Evolutionary conservation across 2,329 filamentous ascomycete genomes (phyloP).

Genomic region (Claviceps digitariae): DNA sequence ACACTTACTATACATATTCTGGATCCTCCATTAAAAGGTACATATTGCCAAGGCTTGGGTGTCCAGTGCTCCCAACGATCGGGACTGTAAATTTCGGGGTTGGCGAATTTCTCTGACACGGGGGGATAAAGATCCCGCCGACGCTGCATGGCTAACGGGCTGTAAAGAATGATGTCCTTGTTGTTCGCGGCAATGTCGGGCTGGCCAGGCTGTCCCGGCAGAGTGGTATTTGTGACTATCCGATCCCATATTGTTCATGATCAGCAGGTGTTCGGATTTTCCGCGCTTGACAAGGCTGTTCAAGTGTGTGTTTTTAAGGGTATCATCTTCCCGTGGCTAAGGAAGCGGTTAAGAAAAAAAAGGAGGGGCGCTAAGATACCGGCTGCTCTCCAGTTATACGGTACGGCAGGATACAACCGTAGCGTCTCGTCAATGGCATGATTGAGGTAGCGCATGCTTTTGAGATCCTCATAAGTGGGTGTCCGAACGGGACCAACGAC

Average conservation of each 20-base stretch:
- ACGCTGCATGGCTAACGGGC: conserved; percentile 59
- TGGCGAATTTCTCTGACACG: conserved; percentile 28
- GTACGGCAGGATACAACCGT: conserved; percentile 64
- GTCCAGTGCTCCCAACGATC: conserved; percentile 54
- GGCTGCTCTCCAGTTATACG: conserved; percentile 49
- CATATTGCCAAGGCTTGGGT: conserved; percentile 55
- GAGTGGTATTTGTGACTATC: conserved; percentile 57
- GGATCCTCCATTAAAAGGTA: conserved; percentile 64
- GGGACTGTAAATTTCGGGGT: conserved; percentile 45
- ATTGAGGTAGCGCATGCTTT: conserved; percentile 72
- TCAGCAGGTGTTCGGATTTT: conserved; percentile 26
- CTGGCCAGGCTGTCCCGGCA: conserved; percentile 53
- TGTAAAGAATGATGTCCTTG: conserved; percentile 53
- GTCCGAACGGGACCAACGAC: conserved; percentile 48
- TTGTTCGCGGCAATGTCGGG: conserved; percentile 49
- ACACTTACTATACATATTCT: conserved; percentile 46
- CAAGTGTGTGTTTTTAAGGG: too few species aligned
- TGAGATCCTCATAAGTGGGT: conserved; percentile 68
- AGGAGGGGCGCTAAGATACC: conserved; percentile 1
- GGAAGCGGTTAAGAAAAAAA: not conserved
- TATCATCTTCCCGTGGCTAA: too few species aligned
- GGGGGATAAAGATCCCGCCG: conserved; percentile 47
- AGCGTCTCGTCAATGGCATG: conserved; percentile 64
- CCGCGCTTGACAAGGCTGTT: too few species aligned
- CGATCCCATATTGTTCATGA: conserved; percentile 33